Base-by-base conservation (phyloP, 2,329 filamentous ascomycete genomes). In the Scedosporium apiospermum region DNA sequence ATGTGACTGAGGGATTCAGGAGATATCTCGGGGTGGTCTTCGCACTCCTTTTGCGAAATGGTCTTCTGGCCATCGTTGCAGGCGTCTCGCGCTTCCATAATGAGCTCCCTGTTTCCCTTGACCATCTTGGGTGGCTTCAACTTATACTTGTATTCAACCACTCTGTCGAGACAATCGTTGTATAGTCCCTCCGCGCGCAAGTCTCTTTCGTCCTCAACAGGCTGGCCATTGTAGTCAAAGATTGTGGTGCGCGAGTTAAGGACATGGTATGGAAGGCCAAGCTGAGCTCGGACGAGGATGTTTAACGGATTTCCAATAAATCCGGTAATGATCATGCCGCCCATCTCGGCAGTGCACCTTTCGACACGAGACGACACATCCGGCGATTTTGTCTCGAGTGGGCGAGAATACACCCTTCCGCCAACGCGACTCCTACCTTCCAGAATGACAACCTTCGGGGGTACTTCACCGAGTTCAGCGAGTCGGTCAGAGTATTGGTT, bases 221-320 rank as follows among this genome's bases (percentile, higher is more conserved):
- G 79, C 65, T 82, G 85, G 55, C 91, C 91, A 68, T 88, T 88
- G 61, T 82, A 83, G 75, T 99, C 96, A 76, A 97, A 97, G 9
- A 99, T 87, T 7, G 91, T 95, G 16, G 93, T 93, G 46, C 87
- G 84, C n/a, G 85, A 79, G 66, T 87, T 88, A 64, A 99, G 79
- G 26, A 88, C 81, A 73, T 97, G 91, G 71, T 96, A 97, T 16
- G 87, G 87, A 21, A 99, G 82, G 27, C 89, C 90, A 58, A 99
- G 82, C 74, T 99, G 96, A 16, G 91, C 93, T 67, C 95, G 88
- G 63, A 99, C 87, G 64, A 99, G 86, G 58, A 93, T 85, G 71
- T 97, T 96, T 68, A 99, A 78, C 4, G 95, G 95, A 69, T 99
- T 99, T 18, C 96, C 96, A 67, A 98, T 92, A 72, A 98, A 99